phyloP scores from a whole-genome alignment of 116 monocot species.

The Papilionanthe hybrid region DNA sequence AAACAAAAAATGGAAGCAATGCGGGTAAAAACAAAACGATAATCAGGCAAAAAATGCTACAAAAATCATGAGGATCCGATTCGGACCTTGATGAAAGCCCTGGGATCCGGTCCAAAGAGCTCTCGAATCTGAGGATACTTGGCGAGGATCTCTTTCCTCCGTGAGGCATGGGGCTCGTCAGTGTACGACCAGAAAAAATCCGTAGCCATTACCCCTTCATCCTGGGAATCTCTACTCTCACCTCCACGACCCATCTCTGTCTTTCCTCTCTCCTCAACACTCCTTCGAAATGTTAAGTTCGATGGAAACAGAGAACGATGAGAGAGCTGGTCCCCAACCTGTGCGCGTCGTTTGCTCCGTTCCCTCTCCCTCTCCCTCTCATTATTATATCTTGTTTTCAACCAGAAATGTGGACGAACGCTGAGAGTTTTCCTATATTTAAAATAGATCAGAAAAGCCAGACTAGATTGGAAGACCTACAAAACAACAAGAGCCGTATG shows the following conservation, averaged over 20 bases:
- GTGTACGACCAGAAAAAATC: conserved; percentile 96
- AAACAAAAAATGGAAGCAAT: not conserved
- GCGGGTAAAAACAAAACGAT: not conserved
- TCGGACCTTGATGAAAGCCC: conserved; percentile 73
- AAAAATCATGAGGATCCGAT: not conserved
- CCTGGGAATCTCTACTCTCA: conserved; percentile 7
- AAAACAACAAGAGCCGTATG: too few relatives aligned
- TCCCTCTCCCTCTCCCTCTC: too few relatives aligned
- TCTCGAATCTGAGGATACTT: conserved; percentile 80
- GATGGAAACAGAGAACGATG: not conserved
- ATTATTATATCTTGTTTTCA: too few relatives aligned
- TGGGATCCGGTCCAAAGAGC: conserved; percentile 82
- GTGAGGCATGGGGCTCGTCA: conserved; percentile 80
- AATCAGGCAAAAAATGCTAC: not conserved
- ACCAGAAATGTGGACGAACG: too few relatives aligned
- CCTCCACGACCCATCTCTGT: conserved; percentile 20
- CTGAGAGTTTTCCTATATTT: too few relatives aligned
- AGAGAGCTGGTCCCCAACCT: too few relatives aligned
- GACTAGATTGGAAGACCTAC: too few relatives aligned
- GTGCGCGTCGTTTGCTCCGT: too few relatives aligned
- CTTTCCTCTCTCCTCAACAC: conserved; percentile 11
- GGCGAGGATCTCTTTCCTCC: conserved; percentile 68
- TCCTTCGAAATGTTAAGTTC: not conserved
- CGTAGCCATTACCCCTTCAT: conserved; percentile 75
- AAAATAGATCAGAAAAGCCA: too few relatives aligned